phyloP scores from a whole-genome alignment of 331 rosid genomes.

The Arachis monticola region DNA sequence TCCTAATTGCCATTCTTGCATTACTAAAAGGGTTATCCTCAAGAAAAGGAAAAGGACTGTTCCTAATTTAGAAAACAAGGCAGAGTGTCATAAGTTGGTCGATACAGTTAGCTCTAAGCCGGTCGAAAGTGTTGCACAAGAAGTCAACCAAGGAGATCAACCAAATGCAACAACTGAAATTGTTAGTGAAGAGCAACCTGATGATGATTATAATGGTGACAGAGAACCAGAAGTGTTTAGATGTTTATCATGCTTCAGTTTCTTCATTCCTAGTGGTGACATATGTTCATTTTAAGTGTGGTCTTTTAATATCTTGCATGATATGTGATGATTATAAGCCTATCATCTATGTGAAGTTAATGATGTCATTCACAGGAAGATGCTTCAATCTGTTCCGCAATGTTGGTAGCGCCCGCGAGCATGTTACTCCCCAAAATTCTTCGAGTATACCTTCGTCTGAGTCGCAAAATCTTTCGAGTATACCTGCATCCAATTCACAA shows the following conservation, averaged over 20 bases:
- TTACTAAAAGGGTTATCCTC: conserved; percentile 57
- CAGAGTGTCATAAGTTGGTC: conserved; percentile 38
- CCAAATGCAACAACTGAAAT: conserved; percentile 22
- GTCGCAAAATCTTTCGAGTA: conserved; percentile 27
- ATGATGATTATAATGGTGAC: conserved; percentile 24
- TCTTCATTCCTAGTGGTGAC: conserved; percentile 53
- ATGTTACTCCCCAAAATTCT: conserved; percentile 33
- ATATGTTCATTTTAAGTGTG: background rate
- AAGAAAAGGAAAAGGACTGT: conserved; percentile 49
- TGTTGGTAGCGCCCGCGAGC: conserved; percentile 34
- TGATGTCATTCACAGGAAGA: conserved; percentile 47
- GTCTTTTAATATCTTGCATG: conserved; percentile 21
- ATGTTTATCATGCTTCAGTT: conserved; percentile 57
- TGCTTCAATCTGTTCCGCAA: conserved; percentile 39
- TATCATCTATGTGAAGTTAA: conserved; percentile 14
- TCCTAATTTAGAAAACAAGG: background rate
- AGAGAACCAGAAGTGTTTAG: conserved; percentile 48
- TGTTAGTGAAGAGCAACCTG: conserved; percentile 31
- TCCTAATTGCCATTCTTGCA: conserved; percentile 60
- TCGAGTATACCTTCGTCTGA: conserved; percentile 12
- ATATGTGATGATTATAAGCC: conserved; percentile 23
- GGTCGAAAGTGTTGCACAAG: background rate
- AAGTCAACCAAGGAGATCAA: conserved; percentile 29
- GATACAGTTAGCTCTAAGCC: background rate
- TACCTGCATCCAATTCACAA: conserved; percentile 27